Evolutionary conservation across 345 rosid genomes (phyloP).

Genomic region (Mangifera indica): DNA sequence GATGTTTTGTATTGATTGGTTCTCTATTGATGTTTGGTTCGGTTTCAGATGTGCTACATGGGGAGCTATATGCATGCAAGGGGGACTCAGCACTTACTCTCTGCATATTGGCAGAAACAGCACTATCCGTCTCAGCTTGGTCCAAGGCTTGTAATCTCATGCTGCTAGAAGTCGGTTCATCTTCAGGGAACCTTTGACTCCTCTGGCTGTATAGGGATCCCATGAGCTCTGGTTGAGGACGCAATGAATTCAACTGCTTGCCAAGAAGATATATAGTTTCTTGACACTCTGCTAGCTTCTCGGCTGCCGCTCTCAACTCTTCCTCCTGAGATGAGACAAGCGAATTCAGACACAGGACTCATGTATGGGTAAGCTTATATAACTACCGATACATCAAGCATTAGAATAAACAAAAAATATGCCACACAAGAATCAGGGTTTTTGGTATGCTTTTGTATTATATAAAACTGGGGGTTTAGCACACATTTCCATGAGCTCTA

Average conservation of each 20-base stretch:
- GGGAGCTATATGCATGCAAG: conserved; percentile 30
- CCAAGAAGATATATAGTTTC: conserved; percentile 93
- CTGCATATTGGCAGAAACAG: conserved; percentile 25
- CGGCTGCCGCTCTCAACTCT: conserved; percentile 84
- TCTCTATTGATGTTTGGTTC: conserved; percentile 50
- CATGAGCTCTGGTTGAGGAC: conserved; percentile 56
- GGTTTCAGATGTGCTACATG: conserved; percentile 51
- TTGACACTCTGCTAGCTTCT: conserved; percentile 94
- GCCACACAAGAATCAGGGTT: not conserved
- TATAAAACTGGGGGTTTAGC: too few species aligned
- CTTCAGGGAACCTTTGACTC: conserved; percentile 40
- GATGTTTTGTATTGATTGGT: conserved; percentile 43
- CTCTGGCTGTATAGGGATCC: conserved; percentile 46
- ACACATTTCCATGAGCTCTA: too few species aligned
- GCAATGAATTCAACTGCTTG: conserved; percentile 77
- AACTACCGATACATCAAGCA: not conserved
- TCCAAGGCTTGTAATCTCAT: conserved; percentile 36
- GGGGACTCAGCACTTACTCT: conserved; percentile 44
- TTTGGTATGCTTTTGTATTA: too few species aligned
- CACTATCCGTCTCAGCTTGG: conserved; percentile 34
- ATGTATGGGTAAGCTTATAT: not conserved
- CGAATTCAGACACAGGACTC: conserved; percentile 2
- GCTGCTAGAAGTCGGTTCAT: conserved; percentile 45
- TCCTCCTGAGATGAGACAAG: conserved; percentile 51
- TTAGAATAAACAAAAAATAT: not conserved